Conservation (phyloP, 202 grass and related monocot genomes). For the Dendrocalamus latiflorus region DNA sequence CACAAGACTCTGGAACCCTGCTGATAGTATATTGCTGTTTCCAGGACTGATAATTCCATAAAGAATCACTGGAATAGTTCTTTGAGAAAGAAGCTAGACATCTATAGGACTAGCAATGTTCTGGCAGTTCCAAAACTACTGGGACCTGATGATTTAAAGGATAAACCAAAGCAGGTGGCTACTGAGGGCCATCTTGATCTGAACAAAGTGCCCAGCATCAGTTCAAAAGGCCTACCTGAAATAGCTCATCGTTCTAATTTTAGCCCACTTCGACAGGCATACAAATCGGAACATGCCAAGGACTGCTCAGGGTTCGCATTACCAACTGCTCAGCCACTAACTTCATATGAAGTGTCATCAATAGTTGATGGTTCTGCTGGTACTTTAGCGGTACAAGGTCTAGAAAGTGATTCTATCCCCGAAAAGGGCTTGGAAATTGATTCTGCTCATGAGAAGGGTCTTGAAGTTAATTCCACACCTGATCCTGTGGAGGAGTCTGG, state of each 20-base stretch:
- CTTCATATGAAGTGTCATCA: slow-evolving; percentile 24
- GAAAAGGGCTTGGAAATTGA: slow-evolving; percentile 35
- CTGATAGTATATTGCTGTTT: slow-evolving; percentile 33
- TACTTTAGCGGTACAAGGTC: slow-evolving; percentile 22
- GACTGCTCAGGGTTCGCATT: slow-evolving; percentile 23
- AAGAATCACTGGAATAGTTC: slow-evolving; percentile 99
- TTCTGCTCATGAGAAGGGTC: slow-evolving; percentile 39
- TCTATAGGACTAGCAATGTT: slow-evolving; percentile 31
- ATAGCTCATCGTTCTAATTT: slow-evolving; percentile 27
- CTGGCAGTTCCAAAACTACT: slow-evolving; percentile 28
- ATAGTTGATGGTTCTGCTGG: slow-evolving; percentile 42
- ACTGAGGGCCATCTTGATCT: slow-evolving; percentile 36
- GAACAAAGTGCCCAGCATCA: slow-evolving; percentile 17
- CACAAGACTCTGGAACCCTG: background rate
- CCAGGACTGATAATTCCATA: slow-evolving; percentile 98
- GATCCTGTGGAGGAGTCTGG: slow-evolving; percentile 21
- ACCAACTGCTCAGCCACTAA: slow-evolving; percentile 13
- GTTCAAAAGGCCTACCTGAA: slow-evolving; percentile 38
- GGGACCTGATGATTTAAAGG: slow-evolving; percentile 42
- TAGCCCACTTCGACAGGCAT: slow-evolving; percentile 19
- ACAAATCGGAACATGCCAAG: slow-evolving; percentile 21
- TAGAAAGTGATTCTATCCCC: slow-evolving; percentile 36
- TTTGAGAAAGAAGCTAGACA: slow-evolving; percentile 89
- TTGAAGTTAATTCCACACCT: slow-evolving; percentile 10
- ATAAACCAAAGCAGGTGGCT: slow-evolving; percentile 22